Percentiles rank a stretch among this genome's conserved stretches.
Evolutionary conservation across 768 basidiomycete genomes (phyloP).

Genomic region (Mrakia blollopis): DNA sequence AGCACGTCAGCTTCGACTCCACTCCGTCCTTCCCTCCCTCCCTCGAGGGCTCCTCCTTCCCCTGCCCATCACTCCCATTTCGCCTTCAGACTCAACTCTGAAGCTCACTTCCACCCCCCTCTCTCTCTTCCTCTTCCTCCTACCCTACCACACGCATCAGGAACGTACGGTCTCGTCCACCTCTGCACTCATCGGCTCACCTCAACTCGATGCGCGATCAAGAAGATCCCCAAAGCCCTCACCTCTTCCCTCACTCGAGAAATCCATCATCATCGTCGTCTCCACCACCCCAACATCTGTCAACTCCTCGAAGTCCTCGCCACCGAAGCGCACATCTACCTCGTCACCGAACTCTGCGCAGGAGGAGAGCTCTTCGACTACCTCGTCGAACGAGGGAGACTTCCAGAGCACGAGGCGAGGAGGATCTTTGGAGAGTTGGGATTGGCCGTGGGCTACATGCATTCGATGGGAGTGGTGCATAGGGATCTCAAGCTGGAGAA

Average conservation of each 20-base stretch:
- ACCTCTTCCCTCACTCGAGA: constrained; percentile 79
- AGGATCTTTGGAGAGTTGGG: constrained; percentile 93
- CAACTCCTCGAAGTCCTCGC: constrained; percentile 98
- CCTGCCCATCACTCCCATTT: neutral
- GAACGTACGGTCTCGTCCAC: constrained; percentile 44
- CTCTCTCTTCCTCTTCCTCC: neutral
- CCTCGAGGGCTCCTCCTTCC: neutral
- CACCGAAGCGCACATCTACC: constrained; percentile 92
- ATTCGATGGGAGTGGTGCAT: constrained; percentile 89
- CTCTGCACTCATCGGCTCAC: constrained; percentile 91
- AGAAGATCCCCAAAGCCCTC: constrained; percentile 88
- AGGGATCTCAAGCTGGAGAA: constrained; percentile 96
- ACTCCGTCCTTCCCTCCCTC: neutral
- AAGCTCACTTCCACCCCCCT: neutral
- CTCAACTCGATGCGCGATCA: constrained; percentile 86
- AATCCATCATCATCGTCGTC: constrained; percentile 94
- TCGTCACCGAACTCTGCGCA: constrained; percentile 91
- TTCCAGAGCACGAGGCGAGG: constrained; percentile 76
- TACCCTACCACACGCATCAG: too few relatives aligned
- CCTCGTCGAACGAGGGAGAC: constrained; percentile 85
- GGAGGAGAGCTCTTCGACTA: constrained; percentile 99
- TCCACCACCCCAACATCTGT: constrained; percentile 92
- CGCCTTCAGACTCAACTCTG: too few relatives aligned
- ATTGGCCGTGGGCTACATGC: constrained; percentile 87
- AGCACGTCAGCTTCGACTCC: neutral